Percentiles rank a stretch among this genome's conserved stretches.
phyloP scores from a whole-genome alignment of 23 red algal species.

The Gracilaria vermiculophylla region DNA sequence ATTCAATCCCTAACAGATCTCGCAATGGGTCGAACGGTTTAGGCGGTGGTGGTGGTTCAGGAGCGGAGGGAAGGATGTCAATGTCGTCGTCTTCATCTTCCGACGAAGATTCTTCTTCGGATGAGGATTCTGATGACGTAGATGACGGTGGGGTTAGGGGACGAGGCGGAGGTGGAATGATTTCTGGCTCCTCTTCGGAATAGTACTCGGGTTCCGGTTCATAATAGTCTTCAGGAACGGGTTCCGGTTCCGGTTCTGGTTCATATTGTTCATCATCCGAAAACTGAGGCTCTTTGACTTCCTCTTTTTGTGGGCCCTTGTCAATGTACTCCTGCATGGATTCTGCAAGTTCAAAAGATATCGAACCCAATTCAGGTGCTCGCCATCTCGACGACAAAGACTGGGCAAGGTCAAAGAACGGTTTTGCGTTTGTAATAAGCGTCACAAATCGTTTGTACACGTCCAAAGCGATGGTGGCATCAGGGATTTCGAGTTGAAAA shows the following conservation, averaged over 20 bases:
- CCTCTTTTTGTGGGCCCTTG: slow-evolving; percentile 48
- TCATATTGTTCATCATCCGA: slow-evolving; percentile 60
- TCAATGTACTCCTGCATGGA: slow-evolving; percentile 79
- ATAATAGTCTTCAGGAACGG: slow-evolving; percentile 76
- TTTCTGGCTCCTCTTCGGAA: slow-evolving; percentile 77
- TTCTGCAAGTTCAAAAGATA: slow-evolving; percentile 69
- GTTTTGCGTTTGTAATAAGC: slow-evolving; percentile 37
- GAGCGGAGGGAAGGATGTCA: slow-evolving; percentile 64
- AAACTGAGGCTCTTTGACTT: slow-evolving; percentile 38
- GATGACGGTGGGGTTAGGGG: slow-evolving; percentile 24
- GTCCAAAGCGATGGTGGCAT: slow-evolving; percentile 52
- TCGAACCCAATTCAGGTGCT: slow-evolving; percentile 44
- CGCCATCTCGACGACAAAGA: slow-evolving; percentile 47
- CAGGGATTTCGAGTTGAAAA: slow-evolving; percentile 55
- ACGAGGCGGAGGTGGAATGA: slow-evolving; percentile 55
- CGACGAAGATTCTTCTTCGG: slow-evolving; percentile 19
- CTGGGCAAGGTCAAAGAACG: slow-evolving; percentile 63
- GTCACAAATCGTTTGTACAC: slow-evolving; percentile 73
- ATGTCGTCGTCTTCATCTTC: slow-evolving; percentile 71
- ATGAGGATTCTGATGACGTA: slow-evolving; percentile 53
- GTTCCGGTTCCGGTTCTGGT: slow-evolving; percentile 75
- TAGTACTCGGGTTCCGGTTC: slow-evolving; percentile 86
- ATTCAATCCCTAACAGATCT: slow-evolving; percentile 75
- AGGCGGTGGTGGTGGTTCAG: slow-evolving; percentile 48
- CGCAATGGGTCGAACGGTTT: slow-evolving; percentile 76